Conservation (phyloP, 1,284 basidiomycete genomes). For the Rhodotorula sp. region DNA sequence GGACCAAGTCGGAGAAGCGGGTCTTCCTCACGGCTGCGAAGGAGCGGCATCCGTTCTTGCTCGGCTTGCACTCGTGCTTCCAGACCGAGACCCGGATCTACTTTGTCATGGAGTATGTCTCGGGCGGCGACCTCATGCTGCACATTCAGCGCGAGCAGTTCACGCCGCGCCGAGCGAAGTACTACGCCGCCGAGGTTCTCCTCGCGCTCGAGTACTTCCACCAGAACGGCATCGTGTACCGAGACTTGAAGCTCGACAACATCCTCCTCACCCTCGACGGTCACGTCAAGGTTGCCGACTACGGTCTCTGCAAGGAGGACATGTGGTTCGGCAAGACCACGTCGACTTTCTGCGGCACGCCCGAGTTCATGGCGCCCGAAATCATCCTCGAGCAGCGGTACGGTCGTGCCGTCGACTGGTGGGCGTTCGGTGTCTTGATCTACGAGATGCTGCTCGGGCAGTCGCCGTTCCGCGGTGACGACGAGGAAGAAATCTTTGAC, state of each 20-base stretch:
- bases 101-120: conserved; percentile 61
- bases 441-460: conserved; percentile 99
- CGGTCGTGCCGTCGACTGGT: conserved; percentile 98
- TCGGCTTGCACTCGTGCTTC: conserved; percentile 98
- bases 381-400: conserved; percentile 98
- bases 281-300: conserved; percentile 98
- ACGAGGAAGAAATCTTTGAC: conserved; percentile 99
- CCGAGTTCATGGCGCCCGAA: conserved; percentile 99
- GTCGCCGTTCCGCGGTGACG: conserved; percentile 98
- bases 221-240: conserved; percentile 89
- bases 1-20: conserved; percentile 98
- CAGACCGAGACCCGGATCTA: conserved; percentile 97
- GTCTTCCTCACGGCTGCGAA: conserved; percentile 95
- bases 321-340: conserved; percentile 99
- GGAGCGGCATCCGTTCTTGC: conserved; percentile 95
- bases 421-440: conserved; percentile 98
- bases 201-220: conserved; percentile 98
- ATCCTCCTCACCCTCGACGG: conserved; percentile 96
- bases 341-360: conserved; percentile 98
- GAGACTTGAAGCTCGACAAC: conserved; percentile 97
- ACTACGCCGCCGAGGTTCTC: conserved; percentile 97
- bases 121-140: conserved; percentile 75
- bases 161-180: conserved; percentile 83
- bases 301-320: conserved; percentile 98
- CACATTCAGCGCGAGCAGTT: conserved; percentile 81